Evolutionary conservation across 1,284 basidiomycete genomes (phyloP), one percentile per base, ranked within the genome.

Genomic region (Paramarasmius palmivorus): DNA sequence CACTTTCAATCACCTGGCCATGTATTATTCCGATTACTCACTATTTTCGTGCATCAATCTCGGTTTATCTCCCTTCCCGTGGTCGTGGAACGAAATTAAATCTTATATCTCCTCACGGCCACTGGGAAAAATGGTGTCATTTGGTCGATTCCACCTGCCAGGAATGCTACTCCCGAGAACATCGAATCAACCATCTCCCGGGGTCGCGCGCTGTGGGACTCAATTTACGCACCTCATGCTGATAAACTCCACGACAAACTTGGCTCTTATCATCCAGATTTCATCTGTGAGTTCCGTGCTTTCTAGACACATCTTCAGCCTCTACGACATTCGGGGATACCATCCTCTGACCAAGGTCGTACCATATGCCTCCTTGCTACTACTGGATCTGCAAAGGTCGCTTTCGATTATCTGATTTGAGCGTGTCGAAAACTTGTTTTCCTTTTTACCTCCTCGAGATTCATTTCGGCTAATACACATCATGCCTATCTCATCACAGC

Each of bases 231-330:
- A 63, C 95, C 95, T 60, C 89, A 95, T 74, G 85, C 84, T 65
- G 82, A 83, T 71, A 98, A 97, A 75, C 86, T 99, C 63, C 81
- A 95, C 71, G 73, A 83, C 70, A 98, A 97, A 74, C 83, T 99
- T 58, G 84, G 82, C 65, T 80, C 82, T 47, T 93, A 93, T 76
- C 88, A 92, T 68, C 88, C 89, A 61, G 89, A 92, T 77, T 89
- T 91, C 77, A 90, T 90, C 67, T 76, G 89, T 91, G 71, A 75
- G 87, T 83, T 60, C 65, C 58, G 63, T 63, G 64, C 50, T 61
- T 52, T 57, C 46, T 47, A 52, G 35, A 40, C 29, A 46, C 20
- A n/a, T n/a, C n/a, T n/a, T n/a, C 40, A 47, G 20, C 41, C 38
- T 23, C 37, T 50, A 36, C 39, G 37, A 25, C 50, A 17, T 50